Conservation (phyloP, 2,329 filamentous ascomycete genomes). For the Sphaerostilbella broomeana region DNA sequence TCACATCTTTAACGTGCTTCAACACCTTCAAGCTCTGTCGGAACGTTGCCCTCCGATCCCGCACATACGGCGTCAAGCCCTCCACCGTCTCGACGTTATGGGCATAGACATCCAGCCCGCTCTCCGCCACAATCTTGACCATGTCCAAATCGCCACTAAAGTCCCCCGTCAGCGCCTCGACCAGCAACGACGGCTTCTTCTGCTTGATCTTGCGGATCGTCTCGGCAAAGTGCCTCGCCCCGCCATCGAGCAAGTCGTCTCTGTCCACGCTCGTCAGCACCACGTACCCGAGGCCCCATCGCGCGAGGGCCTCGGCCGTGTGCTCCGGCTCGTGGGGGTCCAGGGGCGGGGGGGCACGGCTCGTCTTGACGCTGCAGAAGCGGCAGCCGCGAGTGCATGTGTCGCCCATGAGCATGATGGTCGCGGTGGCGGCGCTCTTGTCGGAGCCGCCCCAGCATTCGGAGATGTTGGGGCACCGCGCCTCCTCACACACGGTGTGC, state of each 20-base stretch:
- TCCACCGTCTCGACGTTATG: constrained; percentile 97
- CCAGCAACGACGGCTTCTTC: constrained; percentile 68
- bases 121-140: constrained; percentile 76
- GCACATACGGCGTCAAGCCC: constrained; percentile 78
- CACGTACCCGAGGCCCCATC: constrained; percentile 95
- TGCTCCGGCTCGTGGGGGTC: constrained; percentile 97
- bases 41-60: constrained; percentile 86
- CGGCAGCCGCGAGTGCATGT: constrained; percentile 94
- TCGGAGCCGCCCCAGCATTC: constrained; percentile 94
- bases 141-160: constrained; percentile 80
- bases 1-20: constrained; percentile 70
- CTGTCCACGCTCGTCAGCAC: constrained; percentile 91
- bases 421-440: constrained; percentile 88
- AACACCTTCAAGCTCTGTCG: constrained; percentile 76
- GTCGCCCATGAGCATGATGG: constrained; percentile 99
- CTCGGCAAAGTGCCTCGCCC: constrained; percentile 83
- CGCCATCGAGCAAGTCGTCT: constrained; percentile 85
- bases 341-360: constrained; percentile 64
- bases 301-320: constrained; percentile 82
- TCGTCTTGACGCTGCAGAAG: constrained; percentile 96
- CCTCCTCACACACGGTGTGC: constrained; percentile 97
- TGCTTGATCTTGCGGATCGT: constrained; percentile 91
- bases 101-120: constrained; percentile 90
- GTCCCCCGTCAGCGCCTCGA: constrained; percentile 83
- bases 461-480: constrained; percentile 91